phyloP scores from a whole-genome alignment of 164 flowering plant genomes.

The Magnolia kwangsiensis region DNA sequence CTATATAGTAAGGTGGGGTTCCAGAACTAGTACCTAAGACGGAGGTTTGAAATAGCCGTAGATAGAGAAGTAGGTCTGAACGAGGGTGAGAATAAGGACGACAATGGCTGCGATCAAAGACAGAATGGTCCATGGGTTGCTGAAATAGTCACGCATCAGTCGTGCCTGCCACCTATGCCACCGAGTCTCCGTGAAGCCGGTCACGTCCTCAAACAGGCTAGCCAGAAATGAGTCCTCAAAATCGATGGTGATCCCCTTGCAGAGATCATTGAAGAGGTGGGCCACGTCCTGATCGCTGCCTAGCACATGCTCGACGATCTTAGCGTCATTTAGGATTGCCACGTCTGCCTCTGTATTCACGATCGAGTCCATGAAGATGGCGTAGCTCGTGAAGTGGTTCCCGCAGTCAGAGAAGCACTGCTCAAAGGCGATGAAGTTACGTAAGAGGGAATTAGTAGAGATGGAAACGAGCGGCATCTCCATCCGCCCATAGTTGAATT shows the following conservation, averaged over 20 bases:
- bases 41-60: slow-evolving; percentile 1
- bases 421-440: slow-evolving; percentile 5
- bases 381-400: slow-evolving; percentile 4
- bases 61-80: not conserved
- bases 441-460: not conserved
- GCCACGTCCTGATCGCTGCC: slow-evolving; percentile 7
- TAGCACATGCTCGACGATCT: slow-evolving; percentile 1
- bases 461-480: not conserved
- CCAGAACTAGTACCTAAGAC: not conserved
- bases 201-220: not conserved
- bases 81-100: not conserved
- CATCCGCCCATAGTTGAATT: not conserved
- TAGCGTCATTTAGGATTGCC: not conserved
- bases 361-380: slow-evolving; percentile 9
- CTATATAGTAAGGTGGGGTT: too few relatives aligned
- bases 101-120: not conserved
- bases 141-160: not conserved
- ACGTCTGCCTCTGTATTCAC: slow-evolving; percentile 2
- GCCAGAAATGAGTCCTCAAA: not conserved
- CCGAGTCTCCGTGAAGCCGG: not conserved
- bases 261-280: slow-evolving; percentile 2
- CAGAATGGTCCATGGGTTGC: not conserved
- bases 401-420: not conserved
- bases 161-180: slow-evolving; percentile 5
- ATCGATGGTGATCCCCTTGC: slow-evolving; percentile 4